Percentiles rank a stretch among this genome's conserved stretches.
Conservation (phyloP, 1,284 basidiomycete species). For the Cerrena zonata region DNA sequence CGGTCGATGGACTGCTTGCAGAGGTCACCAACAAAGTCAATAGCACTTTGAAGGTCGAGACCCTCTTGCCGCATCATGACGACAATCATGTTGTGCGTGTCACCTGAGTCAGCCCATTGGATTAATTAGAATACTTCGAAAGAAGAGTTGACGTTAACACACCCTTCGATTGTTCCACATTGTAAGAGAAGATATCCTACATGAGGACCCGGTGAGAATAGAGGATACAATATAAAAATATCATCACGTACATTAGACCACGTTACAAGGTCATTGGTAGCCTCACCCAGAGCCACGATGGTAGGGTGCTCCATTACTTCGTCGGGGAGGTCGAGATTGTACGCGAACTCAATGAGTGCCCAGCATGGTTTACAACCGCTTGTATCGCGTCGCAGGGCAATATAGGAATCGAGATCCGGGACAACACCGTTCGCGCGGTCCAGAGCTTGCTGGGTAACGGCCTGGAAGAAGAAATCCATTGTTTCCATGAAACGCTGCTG, state of each 20-base stretch:
- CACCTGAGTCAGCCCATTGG: constrained; percentile 21
- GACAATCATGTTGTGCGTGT: constrained; percentile 40
- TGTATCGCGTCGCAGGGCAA: constrained; percentile 34
- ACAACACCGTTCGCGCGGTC: constrained; percentile 28
- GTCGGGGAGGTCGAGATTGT: constrained; percentile 34
- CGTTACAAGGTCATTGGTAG: constrained; percentile 36
- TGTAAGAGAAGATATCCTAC: constrained; percentile 41
- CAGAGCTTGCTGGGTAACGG: constrained; percentile 30
- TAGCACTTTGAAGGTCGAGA: constrained; percentile 34
- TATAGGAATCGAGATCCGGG: constrained; percentile 35
- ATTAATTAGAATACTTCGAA: background rate
- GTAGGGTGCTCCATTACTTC: constrained; percentile 33
- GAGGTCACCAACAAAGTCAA: constrained; percentile 37
- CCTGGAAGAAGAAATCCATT: constrained; percentile 34
- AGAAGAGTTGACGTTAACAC: background rate
- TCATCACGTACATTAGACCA: constrained; percentile 35
- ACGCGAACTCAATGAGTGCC: constrained; percentile 36
- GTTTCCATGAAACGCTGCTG: constrained; percentile 33
- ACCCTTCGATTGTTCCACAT: constrained; percentile 34
- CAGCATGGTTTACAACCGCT: constrained; percentile 36
- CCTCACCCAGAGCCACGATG: constrained; percentile 30
- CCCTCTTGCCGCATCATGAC: constrained; percentile 32
- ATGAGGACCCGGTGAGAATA: constrained; percentile 1
- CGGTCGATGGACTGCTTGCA: constrained; percentile 34
- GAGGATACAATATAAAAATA: background rate